A percentile compares a stretch with the other conserved stretches of the same genome.
Conservation (phyloP, 768 basidiomycete species). For the Lepiota venenata region DNA sequence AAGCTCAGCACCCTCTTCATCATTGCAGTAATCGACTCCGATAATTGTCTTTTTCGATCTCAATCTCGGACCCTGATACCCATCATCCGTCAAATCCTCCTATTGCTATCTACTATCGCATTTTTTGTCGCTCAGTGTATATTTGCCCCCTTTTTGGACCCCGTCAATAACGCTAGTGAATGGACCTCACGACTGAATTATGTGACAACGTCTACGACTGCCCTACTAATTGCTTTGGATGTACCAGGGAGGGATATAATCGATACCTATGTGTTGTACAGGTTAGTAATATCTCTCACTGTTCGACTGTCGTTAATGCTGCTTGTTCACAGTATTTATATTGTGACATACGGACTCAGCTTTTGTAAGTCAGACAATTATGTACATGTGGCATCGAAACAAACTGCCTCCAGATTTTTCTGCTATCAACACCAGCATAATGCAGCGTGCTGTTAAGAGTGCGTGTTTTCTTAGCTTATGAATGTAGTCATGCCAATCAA, state of each 20-base stretch:
- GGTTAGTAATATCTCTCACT: conserved; percentile 37
- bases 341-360: conserved; percentile 64
- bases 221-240: conserved; percentile 58
- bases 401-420: conserved; percentile 52
- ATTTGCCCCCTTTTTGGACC: conserved; percentile 62
- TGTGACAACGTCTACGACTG: conserved; percentile 58
- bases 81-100: conserved; percentile 57
- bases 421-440: conserved; percentile 47
- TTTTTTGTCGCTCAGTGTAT: conserved; percentile 65
- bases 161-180: conserved; percentile 73
- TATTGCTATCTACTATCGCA: conserved; percentile 50
- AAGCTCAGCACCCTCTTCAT: conserved; percentile 68
- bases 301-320: conserved; percentile 3
- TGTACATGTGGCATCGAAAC: not conserved
- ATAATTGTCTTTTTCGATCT: conserved; percentile 72
- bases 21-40: conserved; percentile 60
- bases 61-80: conserved; percentile 46
- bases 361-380: conserved; percentile 41
- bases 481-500: not conserved
- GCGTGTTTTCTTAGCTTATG: conserved; percentile 16
- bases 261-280: conserved; percentile 62
- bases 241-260: conserved; percentile 52
- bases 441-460: conserved; percentile 63
- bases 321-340: conserved; percentile 32
- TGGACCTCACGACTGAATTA: conserved; percentile 73